Evolutionary conservation across 2,329 filamentous ascomycete genomes (phyloP), one percentile per base, ranked within the genome.

Genomic region (Scorias spongiosa): DNA sequence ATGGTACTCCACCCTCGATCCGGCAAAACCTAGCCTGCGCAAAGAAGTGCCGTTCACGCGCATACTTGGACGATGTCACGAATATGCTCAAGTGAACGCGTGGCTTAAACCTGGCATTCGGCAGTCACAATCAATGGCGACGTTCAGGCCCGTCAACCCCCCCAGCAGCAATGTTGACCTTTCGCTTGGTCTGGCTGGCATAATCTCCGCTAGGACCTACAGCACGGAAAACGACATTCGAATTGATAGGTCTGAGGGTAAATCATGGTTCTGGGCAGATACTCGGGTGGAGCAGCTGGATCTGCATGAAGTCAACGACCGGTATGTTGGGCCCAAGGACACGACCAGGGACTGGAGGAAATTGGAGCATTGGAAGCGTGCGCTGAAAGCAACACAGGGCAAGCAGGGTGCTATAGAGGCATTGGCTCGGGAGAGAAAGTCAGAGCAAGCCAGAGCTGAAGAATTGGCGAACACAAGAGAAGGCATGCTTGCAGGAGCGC

Each of bases 251-350:
- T 45, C 26, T 4, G 41, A 32, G 6, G 65, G 61, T 11, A 64
- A 67, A 20, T 57, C 60, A 0, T 79, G 74, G 74, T 75, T 70
- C 54, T 76, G 72, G 69, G 73, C 66, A 0, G 74, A 79, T 42
- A 64, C 64, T 17, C 66, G 76, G 1, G 68, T 69, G 0, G 69
- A 78, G 40, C 70, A 73, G 1, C 64, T 80, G 1, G 72, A 72
- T 26, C 52, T 80, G 5, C 67, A 69, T 26, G 68, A 68, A 2
- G 57, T 78, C 32, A 78, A 77, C 47, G 71, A 70, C 1, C 52
- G 68, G 1, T 70, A 73, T 28, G 67, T 74, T 5, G 65, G 70
- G 2, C 10, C 26, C 11, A 47, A 48, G 17, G 44, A 54, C 30
- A 40, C 41, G 1, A 43, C n/a, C n/a, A 29, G 50, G 10, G 37